Base-by-base conservation (phyloP, 495 filamentous ascomycete species). In the Immersiella caudata region DNA sequence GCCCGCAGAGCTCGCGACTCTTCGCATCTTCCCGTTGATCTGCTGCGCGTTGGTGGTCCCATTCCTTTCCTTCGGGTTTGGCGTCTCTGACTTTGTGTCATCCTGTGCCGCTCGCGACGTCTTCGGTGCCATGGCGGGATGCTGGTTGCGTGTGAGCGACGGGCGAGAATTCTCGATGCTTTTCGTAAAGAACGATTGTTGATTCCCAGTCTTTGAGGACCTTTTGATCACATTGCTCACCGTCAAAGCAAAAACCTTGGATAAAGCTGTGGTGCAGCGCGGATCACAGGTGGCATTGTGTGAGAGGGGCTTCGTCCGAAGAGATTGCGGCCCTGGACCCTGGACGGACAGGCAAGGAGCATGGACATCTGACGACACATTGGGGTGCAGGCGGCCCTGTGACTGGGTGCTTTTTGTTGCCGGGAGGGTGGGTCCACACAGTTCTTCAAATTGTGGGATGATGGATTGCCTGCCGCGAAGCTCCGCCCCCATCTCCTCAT, bases 51-150 rank as follows among this genome's bases (percentile, higher is more conserved):
- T 66, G 60, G 70, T 68, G 35, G 75, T 73, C 50, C 78, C 78
- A 60, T 80, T 82, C 67, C 81, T 80, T n/a, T 83, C 81, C 65
- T 82, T 82, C 46, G 72, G 46, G 60, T 74, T 75, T 16, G 78
- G 72, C 4, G 76, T 78, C 65, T 83, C 81, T 62, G 79, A 72
- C 74, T 83, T 84, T 63, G 75, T 25, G 70, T 84, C 81, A 69
- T 84, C 81, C 67, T 81, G 81, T 60, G 74, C 71, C 57, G 65
- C 68, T 20, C 72, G 72, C 24, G 73, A 66, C 20, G 71, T 66
- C 63, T 79, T 56, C 0, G 78, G 77, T 2, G 76, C 66, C 77
- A 80, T 84, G 59, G 68, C 66, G 68, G 26, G 68, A 26, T 36
- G 58, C n/a, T 24, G 25, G 27, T 26, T 8, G 29, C 29, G 3